Conservation (phyloP, 2,329 filamentous ascomycete species). For the Cadophora gregata region DNA sequence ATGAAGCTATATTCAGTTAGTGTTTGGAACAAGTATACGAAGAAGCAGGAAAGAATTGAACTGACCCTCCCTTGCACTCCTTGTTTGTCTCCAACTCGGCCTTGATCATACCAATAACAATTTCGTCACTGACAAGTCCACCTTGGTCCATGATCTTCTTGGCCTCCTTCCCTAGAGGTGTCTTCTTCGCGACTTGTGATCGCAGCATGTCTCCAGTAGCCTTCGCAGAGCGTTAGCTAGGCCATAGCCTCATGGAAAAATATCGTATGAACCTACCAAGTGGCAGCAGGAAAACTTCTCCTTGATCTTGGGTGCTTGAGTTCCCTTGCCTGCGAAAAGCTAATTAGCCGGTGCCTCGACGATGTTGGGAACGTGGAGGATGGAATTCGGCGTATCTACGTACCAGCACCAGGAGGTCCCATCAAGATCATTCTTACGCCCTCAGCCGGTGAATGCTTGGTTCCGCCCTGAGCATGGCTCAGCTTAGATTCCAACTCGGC, state of each 20-base stretch:
- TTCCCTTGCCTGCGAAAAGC: slow-evolving; percentile 82
- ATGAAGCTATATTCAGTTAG: slow-evolving; percentile 74
- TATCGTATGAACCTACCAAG: slow-evolving; percentile 66
- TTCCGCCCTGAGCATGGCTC: slow-evolving; percentile 55
- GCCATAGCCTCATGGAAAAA: slow-evolving; percentile 21
- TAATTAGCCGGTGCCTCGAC: slow-evolving; percentile 36
- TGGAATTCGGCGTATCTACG: slow-evolving; percentile 46
- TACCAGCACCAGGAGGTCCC: slow-evolving; percentile 96
- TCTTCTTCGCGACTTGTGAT: slow-evolving; percentile 98
- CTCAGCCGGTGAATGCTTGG: slow-evolving; percentile 61
- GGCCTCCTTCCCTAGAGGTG: slow-evolving; percentile 87
- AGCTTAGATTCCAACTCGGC: slow-evolving; percentile 82
- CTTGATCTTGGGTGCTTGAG: slow-evolving; percentile 97
- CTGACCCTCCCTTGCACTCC: slow-evolving; percentile 96
- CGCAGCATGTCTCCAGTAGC: slow-evolving; percentile 99
- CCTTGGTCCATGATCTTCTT: slow-evolving; percentile 99
- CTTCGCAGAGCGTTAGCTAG: slow-evolving; percentile 53
- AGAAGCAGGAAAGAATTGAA: slow-evolving; percentile 33
- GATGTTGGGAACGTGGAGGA: slow-evolving; percentile 13
- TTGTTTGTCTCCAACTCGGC: slow-evolving; percentile 91
- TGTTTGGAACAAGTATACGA: slow-evolving; percentile 13
- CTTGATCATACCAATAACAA: slow-evolving; percentile 99
- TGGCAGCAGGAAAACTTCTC: slow-evolving; percentile 98
- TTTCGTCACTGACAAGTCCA: slow-evolving; percentile 96
- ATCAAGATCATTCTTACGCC: slow-evolving; percentile 95